Conservation (phyloP, 73 alveolate genomes). For the Paramecium biaurelia region DNA sequence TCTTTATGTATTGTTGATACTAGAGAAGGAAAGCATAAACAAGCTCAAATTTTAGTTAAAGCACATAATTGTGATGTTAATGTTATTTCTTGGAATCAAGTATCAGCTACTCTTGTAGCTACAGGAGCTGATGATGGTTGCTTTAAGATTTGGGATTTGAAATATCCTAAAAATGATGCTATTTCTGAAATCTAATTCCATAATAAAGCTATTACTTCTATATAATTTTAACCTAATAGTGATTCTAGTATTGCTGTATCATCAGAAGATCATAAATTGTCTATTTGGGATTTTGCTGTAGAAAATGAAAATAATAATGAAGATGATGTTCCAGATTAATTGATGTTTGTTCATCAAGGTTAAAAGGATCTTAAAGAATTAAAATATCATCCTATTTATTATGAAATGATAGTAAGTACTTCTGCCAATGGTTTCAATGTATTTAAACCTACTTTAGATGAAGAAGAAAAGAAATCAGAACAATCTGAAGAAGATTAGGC, state of each 20-base stretch:
- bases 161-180: conserved; percentile 73
- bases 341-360: conserved; percentile 84
- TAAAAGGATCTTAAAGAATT: conserved; percentile 80
- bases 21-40: conserved; percentile 66
- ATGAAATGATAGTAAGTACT: conserved; percentile 76
- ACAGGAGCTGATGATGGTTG: conserved; percentile 88
- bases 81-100: conserved; percentile 80
- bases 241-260: conserved; percentile 81
- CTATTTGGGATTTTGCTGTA: conserved; percentile 85
- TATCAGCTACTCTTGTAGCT: conserved; percentile 75
- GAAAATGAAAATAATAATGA: conserved; percentile 83
- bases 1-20: conserved; percentile 51
- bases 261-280: conserved; percentile 76
- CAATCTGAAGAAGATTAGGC: conserved; percentile 62
- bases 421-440: conserved; percentile 82
- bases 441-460: conserved; percentile 79
- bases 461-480: conserved; percentile 74
- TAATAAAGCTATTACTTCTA: conserved; percentile 76
- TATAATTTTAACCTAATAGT: conserved; percentile 80
- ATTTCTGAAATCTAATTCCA: conserved; percentile 79
- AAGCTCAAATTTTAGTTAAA: conserved; percentile 69
- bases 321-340: conserved; percentile 79
- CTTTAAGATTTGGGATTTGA: conserved; percentile 84
- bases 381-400: conserved; percentile 79
- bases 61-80: conserved; percentile 83